Percentiles rank a stretch among this genome's conserved stretches.
phyloP scores from a whole-genome alignment of 2,329 filamentous ascomycete species.

The Aspergillus sp. region DNA sequence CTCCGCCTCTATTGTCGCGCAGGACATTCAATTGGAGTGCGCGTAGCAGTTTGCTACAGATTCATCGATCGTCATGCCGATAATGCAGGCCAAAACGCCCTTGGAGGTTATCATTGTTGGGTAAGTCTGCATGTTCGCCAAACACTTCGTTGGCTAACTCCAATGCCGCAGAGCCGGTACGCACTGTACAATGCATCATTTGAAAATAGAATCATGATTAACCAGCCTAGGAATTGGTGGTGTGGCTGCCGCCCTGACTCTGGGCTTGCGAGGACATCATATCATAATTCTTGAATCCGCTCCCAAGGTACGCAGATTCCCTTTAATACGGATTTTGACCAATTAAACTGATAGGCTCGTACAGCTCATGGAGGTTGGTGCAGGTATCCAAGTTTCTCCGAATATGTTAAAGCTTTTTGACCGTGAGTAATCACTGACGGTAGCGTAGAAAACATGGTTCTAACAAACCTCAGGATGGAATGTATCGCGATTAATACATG shows the following conservation, averaged over 20 bases:
- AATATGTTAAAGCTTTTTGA: slow-evolving; percentile 77
- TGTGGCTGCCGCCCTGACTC: slow-evolving; percentile 35
- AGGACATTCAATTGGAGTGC: not conserved
- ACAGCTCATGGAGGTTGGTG: slow-evolving; percentile 59
- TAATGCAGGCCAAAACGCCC: slow-evolving; percentile 26
- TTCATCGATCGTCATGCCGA: slow-evolving; percentile 17
- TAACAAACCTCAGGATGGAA: slow-evolving; percentile 31
- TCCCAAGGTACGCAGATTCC: slow-evolving; percentile 27
- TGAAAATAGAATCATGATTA: not conserved
- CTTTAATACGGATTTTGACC: not conserved
- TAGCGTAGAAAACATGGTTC: not conserved
- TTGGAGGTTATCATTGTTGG: slow-evolving; percentile 36
- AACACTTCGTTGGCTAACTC: slow-evolving; percentile 3
- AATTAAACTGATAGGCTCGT: slow-evolving; percentile 5
- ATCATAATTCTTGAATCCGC: slow-evolving; percentile 35
- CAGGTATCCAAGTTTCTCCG: slow-evolving; percentile 78
- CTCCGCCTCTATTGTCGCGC: too few relatives aligned
- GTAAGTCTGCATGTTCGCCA: slow-evolving; percentile 20
- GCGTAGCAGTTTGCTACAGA: not conserved
- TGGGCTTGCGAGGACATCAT: slow-evolving; percentile 34
- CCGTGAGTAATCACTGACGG: slow-evolving; percentile 33
- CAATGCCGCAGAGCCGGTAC: slow-evolving; percentile 29
- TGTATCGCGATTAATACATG: slow-evolving; percentile 33
- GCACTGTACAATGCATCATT: not conserved
- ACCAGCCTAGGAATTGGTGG: slow-evolving; percentile 34